Evolutionary conservation across 2,329 filamentous ascomycete genomes (phyloP).

Genomic region (Verticillium nonalfalfae): DNA sequence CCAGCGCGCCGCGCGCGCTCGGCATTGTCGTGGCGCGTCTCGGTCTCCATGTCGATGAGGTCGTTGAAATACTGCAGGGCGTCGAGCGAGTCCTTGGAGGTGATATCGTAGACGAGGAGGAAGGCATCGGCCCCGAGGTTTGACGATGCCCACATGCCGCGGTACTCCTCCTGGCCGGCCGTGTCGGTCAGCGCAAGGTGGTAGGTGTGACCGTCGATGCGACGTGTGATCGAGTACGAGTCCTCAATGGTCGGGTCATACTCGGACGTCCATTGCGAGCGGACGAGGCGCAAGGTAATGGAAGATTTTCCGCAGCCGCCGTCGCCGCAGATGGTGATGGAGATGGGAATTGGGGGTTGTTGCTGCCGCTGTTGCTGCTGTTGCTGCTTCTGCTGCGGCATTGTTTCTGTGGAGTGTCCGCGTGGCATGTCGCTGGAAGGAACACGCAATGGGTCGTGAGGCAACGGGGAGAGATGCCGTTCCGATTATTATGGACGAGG

Average conservation of each 20-base stretch:
- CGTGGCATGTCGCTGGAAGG: not conserved
- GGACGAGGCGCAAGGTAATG: slow-evolving; percentile 76
- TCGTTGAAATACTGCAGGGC: slow-evolving; percentile 75
- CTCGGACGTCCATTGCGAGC: slow-evolving; percentile 77
- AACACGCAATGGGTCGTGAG: not conserved
- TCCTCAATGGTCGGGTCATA: slow-evolving; percentile 79
- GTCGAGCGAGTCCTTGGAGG: slow-evolving; percentile 59
- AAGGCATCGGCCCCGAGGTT: slow-evolving; percentile 79
- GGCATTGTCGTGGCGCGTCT: slow-evolving; percentile 60
- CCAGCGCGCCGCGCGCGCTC: slow-evolving; percentile 41
- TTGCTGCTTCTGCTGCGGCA: not conserved
- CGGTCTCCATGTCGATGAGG: slow-evolving; percentile 76
- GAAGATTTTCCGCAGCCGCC: slow-evolving; percentile 81
- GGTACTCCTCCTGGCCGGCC: slow-evolving; percentile 85
- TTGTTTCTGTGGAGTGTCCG: not conserved
- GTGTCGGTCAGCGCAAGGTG: slow-evolving; percentile 77
- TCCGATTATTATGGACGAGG: not conserved
- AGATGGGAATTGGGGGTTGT: slow-evolving; percentile 48
- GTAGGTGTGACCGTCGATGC: slow-evolving; percentile 74
- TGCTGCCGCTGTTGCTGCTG: not conserved
- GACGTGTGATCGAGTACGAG: slow-evolving; percentile 76
- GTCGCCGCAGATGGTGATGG: slow-evolving; percentile 81
- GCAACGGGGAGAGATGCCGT: not conserved
- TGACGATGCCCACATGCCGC: slow-evolving; percentile 75
- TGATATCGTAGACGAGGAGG: slow-evolving; percentile 85